Percentiles rank a stretch among this genome's conserved stretches.
Conservation (phyloP, 179 eudicot genomes). For the Spergularia azorica region DNA sequence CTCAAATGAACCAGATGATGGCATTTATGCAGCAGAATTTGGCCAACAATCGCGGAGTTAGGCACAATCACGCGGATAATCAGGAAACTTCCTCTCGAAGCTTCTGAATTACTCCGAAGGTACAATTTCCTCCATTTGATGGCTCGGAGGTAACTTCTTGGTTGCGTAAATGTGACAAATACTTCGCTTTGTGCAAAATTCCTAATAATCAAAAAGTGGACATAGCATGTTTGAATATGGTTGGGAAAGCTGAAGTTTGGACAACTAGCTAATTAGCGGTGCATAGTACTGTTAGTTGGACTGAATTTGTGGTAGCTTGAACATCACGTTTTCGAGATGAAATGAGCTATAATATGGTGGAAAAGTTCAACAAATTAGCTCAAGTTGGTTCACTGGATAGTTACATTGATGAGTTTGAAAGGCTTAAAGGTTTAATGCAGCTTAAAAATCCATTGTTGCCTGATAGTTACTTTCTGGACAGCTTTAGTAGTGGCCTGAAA, state of each 20-base stretch:
- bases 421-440: too few species aligned
- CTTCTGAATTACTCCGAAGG: not conserved
- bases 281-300: not conserved
- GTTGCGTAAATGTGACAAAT: not conserved
- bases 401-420: too few species aligned
- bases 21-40: too few species aligned
- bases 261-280: not conserved
- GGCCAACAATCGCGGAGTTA: too few species aligned
- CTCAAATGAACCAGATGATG: too few species aligned
- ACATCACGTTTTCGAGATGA: too few species aligned
- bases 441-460: not conserved
- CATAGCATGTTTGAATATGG: not conserved
- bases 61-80: too few species aligned
- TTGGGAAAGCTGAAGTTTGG: not conserved
- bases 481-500: too few species aligned
- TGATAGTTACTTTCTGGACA: too few species aligned
- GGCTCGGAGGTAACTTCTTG: not conserved
- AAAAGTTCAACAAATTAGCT: not conserved
- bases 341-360: slow-evolving; percentile 1
- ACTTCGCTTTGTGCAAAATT: not conserved
- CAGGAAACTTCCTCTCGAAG: too few species aligned
- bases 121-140: not conserved
- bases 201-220: not conserved
- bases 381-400: not conserved
- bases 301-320: too few species aligned